Conservation (phyloP, 108 stramenopile species). For the Conticribra guillardii region DNA sequence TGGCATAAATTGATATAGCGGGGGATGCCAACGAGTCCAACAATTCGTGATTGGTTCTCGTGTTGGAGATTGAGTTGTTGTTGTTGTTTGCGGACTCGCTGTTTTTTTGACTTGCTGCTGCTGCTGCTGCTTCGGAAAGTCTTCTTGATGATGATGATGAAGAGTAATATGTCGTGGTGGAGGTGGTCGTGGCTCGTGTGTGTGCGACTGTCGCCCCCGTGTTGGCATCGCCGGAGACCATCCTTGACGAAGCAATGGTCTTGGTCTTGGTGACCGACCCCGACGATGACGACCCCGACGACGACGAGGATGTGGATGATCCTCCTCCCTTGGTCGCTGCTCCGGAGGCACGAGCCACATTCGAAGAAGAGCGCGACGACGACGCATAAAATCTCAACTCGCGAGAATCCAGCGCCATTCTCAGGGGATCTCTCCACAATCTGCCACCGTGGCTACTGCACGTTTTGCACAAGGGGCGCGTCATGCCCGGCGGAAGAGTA, state of each 20-base stretch:
- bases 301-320: too few species aligned
- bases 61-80: constrained; percentile 3
- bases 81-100: background rate
- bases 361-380: constrained; percentile 8
- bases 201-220: constrained; percentile 8
- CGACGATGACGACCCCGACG: too few species aligned
- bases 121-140: background rate
- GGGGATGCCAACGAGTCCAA: constrained; percentile 16
- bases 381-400: constrained; percentile 56
- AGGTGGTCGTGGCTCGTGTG: too few species aligned
- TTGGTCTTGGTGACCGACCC: constrained; percentile 11
- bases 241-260: constrained; percentile 6
- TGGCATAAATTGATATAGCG: constrained; percentile 18
- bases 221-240: background rate
- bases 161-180: too few species aligned
- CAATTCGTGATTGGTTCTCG: background rate
- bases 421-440: background rate
- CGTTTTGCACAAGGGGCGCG: constrained; percentile 4
- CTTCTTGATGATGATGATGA: too few species aligned
- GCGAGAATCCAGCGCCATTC: constrained; percentile 55
- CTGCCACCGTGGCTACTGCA: background rate
- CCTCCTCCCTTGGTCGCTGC: constrained; percentile 3
- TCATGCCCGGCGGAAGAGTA: constrained; percentile 6
- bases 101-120: background rate
- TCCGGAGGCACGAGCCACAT: background rate